Percentiles rank a stretch among this genome's conserved stretches.
These are phyloP conservation scores for Coemansia reversa DNA, from an alignment of 192 early-diverging fungal genomes.

Conservation along the genomic window DNA sequence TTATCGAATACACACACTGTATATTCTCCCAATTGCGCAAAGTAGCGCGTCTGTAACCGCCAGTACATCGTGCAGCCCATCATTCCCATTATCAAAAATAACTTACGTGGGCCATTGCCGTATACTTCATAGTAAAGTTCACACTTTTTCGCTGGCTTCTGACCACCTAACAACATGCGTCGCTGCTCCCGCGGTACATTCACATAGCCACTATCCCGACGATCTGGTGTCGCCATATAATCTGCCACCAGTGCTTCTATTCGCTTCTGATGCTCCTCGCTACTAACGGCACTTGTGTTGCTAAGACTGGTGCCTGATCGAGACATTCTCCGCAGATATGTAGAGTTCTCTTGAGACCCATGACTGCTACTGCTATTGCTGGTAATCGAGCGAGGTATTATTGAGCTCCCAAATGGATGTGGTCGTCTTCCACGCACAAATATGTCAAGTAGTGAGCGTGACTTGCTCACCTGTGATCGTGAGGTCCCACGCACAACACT, in stretches of 20 bases:
- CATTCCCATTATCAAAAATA: slow-evolving; percentile 75
- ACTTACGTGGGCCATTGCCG: slow-evolving; percentile 66
- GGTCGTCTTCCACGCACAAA: too few relatives aligned
- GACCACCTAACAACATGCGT: slow-evolving; percentile 9
- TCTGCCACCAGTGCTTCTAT: slow-evolving; percentile 12
- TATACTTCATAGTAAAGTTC: slow-evolving; percentile 77
- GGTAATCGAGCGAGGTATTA: too few relatives aligned
- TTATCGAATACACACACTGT: slow-evolving; percentile 82
- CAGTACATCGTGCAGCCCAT: slow-evolving; percentile 46
- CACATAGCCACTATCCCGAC: slow-evolving; percentile 12
- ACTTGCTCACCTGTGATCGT: too few relatives aligned
- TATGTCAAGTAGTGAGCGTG: too few relatives aligned
- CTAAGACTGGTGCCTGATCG: not conserved
- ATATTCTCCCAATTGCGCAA: slow-evolving; percentile 65
- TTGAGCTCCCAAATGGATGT: too few relatives aligned
- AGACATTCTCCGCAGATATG: not conserved
- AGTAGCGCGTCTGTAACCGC: slow-evolving; percentile 63
- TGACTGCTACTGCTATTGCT: slow-evolving; percentile 1
- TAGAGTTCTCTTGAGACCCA: not conserved
- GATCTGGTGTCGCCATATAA: slow-evolving; percentile 32
- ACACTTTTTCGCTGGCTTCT: slow-evolving; percentile 7
- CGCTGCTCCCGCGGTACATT: slow-evolving; percentile 20
- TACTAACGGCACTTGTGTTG: not conserved
- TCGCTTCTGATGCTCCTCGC: too few relatives aligned
- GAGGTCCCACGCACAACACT: too few relatives aligned